phyloP scores from a whole-genome alignment of 164 flowering plant genomes.

The Amborella trichopoda region DNA sequence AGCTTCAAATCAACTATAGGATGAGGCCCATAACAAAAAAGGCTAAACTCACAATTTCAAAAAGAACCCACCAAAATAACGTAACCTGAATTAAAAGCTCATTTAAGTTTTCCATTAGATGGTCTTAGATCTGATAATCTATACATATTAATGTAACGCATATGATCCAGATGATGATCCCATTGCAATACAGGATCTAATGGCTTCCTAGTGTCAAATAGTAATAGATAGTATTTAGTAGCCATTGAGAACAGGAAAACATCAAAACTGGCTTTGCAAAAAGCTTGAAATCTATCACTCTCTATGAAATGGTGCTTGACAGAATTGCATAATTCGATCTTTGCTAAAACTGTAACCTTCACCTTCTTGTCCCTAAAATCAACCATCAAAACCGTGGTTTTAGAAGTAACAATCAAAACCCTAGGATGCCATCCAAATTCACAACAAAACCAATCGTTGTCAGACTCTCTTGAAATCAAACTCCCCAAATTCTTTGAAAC shows the following conservation, averaged over 20 bases:
- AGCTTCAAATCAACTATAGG: slow-evolving; percentile 11
- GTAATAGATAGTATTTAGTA: slow-evolving; percentile 30
- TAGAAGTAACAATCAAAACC: slow-evolving; percentile 41
- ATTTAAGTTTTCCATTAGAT: slow-evolving; percentile 14
- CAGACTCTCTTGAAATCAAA: slow-evolving; percentile 1
- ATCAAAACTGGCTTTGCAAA: slow-evolving; percentile 37
- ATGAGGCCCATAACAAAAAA: slow-evolving; percentile 70
- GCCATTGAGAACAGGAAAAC: slow-evolving; percentile 41
- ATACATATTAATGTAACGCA: slow-evolving; percentile 31
- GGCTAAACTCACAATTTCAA: slow-evolving; percentile 44
- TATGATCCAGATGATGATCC: slow-evolving; percentile 49
- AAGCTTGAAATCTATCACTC: slow-evolving; percentile 38
- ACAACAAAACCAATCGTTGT: slow-evolving; percentile 45
- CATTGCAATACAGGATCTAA: slow-evolving; percentile 56
- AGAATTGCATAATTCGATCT: slow-evolving; percentile 21
- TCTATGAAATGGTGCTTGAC: slow-evolving; percentile 5
- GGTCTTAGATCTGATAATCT: slow-evolving; percentile 54
- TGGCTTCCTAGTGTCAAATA: slow-evolving; percentile 64
- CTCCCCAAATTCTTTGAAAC: slow-evolving; percentile 9
- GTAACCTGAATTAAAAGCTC: slow-evolving; percentile 46
- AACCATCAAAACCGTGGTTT: slow-evolving; percentile 39
- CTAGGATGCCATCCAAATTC: slow-evolving; percentile 76
- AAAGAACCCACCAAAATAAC: slow-evolving; percentile 69
- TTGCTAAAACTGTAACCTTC: slow-evolving; percentile 26
- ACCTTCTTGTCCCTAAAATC: slow-evolving; percentile 37